Percentiles rank a stretch among this genome's conserved stretches.
Evolutionary conservation across 352 stramenopile species (phyloP).

Genomic region (Pythium guiyangense): DNA sequence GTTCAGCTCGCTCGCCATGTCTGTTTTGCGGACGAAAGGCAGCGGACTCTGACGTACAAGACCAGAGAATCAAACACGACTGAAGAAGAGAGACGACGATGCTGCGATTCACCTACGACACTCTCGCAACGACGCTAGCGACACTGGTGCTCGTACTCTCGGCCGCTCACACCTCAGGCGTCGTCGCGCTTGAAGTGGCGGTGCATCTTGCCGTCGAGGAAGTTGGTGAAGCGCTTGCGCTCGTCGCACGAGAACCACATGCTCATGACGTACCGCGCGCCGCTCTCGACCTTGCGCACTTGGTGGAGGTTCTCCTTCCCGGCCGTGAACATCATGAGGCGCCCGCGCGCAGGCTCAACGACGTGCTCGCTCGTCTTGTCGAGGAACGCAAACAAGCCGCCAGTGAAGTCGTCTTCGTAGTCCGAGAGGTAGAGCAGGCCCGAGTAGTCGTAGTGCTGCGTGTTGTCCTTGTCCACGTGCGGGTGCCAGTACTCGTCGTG

Average conservation of each 20-base stretch:
- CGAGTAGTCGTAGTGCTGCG: constrained; percentile 92
- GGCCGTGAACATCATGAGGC: constrained; percentile 89
- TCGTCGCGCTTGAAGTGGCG: constrained; percentile 62
- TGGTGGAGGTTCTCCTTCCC: constrained; percentile 86
- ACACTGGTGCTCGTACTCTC: too few relatives aligned
- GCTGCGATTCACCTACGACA: too few relatives aligned
- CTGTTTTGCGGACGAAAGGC: too few relatives aligned
- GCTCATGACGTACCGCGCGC: constrained; percentile 84
- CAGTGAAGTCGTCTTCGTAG: constrained; percentile 82
- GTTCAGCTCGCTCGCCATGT: too few relatives aligned
- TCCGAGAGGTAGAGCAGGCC: constrained; percentile 86
- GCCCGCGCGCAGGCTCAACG: constrained; percentile 64
- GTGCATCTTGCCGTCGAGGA: constrained; percentile 86
- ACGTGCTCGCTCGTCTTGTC: constrained; percentile 69
- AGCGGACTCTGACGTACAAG: too few relatives aligned
- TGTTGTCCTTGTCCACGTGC: constrained; percentile 93
- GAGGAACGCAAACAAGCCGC: constrained; percentile 87
- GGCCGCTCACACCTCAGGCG: too few relatives aligned
- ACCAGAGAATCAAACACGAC: too few relatives aligned
- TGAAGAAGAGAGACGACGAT: too few relatives aligned
- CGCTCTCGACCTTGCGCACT: constrained; percentile 69
- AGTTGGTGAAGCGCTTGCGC: constrained; percentile 83
- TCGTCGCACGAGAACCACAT: constrained; percentile 94
- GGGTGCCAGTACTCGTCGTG: constrained; percentile 92
- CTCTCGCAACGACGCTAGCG: too few relatives aligned